Percentiles rank a stretch among this genome's conserved stretches.
Evolutionary conservation across 192 early-diverging fungal species (phyloP).

Genomic region (Coemansia sp.): DNA sequence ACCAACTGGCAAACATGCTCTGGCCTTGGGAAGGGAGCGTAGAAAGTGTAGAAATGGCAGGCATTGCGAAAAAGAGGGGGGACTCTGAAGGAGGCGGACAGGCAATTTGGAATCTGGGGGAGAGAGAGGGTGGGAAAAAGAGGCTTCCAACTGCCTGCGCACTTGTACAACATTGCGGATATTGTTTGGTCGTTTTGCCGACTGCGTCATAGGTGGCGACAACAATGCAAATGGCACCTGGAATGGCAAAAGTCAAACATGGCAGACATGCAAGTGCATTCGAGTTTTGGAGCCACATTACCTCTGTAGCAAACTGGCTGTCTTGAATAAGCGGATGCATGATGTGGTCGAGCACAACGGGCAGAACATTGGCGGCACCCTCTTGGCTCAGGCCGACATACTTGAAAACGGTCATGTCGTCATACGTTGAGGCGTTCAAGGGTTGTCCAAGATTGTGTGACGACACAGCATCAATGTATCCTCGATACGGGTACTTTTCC

Average conservation of each 20-base stretch:
- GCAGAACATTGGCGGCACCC: conserved; percentile 72
- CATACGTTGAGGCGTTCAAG: conserved; percentile 65
- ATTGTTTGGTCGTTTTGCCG: conserved; percentile 3
- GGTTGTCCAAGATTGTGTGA: conserved; percentile 72
- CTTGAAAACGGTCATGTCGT: conserved; percentile 70
- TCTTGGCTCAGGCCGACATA: conserved; percentile 67
- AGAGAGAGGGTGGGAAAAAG: neutral
- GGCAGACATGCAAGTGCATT: neutral
- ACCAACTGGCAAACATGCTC: neutral
- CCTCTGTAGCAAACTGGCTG: conserved; percentile 77
- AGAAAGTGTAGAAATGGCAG: conserved; percentile 8
- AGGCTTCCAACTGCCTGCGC: neutral
- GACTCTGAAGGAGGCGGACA: neutral
- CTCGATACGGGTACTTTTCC: conserved; percentile 62
- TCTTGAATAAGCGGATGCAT: conserved; percentile 71
- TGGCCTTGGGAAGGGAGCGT: neutral
- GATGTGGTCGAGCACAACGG: conserved; percentile 80
- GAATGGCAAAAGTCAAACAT: conserved; percentile 8
- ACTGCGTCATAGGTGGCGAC: neutral
- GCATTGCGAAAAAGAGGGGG: neutral
- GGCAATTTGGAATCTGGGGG: neutral
- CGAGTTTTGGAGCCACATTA: conserved; percentile 32
- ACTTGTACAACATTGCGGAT: neutral
- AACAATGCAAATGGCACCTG: neutral
- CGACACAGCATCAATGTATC: conserved; percentile 74